Evolutionary conservation across 2,329 filamentous ascomycete species (phyloP), one percentile per base, ranked within the genome.

Genomic region (Clonostachys rosea): DNA sequence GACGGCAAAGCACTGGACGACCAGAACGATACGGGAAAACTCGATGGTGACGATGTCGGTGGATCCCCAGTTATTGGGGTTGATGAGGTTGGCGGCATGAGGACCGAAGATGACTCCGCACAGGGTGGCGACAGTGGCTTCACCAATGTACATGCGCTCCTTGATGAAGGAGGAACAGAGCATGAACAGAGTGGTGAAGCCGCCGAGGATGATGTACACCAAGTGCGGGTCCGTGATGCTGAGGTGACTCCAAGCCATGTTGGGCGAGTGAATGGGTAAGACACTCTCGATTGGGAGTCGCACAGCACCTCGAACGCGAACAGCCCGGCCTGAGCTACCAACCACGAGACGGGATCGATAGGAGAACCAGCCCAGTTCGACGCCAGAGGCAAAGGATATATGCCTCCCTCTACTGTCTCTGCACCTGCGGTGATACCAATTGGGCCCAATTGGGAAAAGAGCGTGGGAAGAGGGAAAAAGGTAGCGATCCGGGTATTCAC

Each of bases 151-250:
- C 62, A 97, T 80, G 66, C 89, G 88, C 76, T 99, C 94, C 76
- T 99, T 99, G 73, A 99, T 95, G 62, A 97, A 84, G 47, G 95
- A 90, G 50, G 94, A 99, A 68, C 91, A 96, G 50, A 99, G 77
- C 94, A 99, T 99, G 74, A 99, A 99, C 59, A 99, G 75, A 50
- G 87, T 91, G 56, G 94, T 99, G 74, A 99, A 99, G 66, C 92
- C 94, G 60, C 94, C 94, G 48, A 99, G 76, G 70, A 99, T 96
- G 70, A 97, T 90, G 70, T 99, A 99, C 55, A 95, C 94, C 89
- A 97, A 70, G 76, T 99, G 94, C 60, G 94, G 89, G 76, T 86
- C 88, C 70, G 95, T 96, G 73, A 97, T 85, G 51, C 84, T 84
- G 46, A 92, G 78, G 57, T 91, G 86, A 43, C 86, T 79, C 87